These are phyloP conservation scores for Fusarium chaquense DNA, from an alignment of 2,329 filamentous ascomycete species.

Conservation along the genomic window DNA sequence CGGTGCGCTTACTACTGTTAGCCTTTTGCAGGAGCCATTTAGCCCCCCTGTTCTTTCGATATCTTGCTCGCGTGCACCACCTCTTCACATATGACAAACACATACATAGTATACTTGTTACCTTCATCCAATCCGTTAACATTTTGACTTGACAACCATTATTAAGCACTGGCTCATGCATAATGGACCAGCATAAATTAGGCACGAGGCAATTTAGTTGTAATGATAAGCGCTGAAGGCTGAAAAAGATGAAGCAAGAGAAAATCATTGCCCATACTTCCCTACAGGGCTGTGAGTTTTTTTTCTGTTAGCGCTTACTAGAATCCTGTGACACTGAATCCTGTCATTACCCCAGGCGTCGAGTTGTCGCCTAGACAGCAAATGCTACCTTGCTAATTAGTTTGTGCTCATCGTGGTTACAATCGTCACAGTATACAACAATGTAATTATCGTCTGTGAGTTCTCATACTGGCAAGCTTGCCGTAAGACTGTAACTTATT, in stretches of 20 bases:
- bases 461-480: not conserved
- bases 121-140: no score
- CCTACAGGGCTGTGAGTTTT: constrained; percentile 6
- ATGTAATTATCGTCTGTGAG: not conserved
- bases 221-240: not conserved
- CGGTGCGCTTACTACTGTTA: not conserved
- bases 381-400: no score
- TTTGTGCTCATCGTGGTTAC: not conserved
- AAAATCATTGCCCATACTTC: not conserved
- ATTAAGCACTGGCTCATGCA: no score
- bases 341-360: not conserved
- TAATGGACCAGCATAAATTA: no score
- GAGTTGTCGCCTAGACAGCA: not conserved
- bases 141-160: no score
- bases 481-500: rapidly evolving
- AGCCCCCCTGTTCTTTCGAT: not conserved
- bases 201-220: not conserved
- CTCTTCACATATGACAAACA: not conserved
- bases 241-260: not conserved
- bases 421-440: not conserved
- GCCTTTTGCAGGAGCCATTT: not conserved
- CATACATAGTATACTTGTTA: no score
- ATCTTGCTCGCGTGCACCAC: not conserved
- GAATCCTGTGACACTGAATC: not conserved
- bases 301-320: constrained; percentile 11